A percentile compares a stretch with the other conserved stretches of the same genome.
Conservation (phyloP, 2,329 filamentous ascomycete species). For the Camillea tinctor region DNA sequence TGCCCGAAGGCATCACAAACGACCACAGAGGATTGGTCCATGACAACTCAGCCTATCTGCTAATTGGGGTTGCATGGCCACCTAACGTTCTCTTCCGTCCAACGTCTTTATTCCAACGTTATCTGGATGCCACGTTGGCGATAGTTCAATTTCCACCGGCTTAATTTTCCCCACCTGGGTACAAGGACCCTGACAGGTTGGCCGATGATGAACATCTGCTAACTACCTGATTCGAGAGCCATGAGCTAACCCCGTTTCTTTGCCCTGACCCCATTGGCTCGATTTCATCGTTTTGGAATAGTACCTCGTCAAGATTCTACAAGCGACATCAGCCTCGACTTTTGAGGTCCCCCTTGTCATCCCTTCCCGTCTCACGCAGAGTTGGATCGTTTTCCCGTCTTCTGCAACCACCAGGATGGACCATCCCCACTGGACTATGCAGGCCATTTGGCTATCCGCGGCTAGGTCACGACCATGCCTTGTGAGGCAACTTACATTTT, state of each 20-base stretch:
- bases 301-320: conserved; percentile 18
- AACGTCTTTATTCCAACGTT: conserved; percentile 29
- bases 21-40: conserved; percentile 26
- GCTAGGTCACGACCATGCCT: conserved; percentile 28
- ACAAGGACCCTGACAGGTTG: conserved; percentile 27
- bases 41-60: conserved; percentile 32
- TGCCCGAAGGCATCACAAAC: conserved; percentile 29
- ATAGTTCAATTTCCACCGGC: conserved; percentile 29
- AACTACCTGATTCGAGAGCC: conserved; percentile 26
- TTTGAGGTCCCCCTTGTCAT: conserved; percentile 21
- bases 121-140: conserved; percentile 36
- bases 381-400: conserved; percentile 32
- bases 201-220: conserved; percentile 26
- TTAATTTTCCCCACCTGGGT: conserved; percentile 31
- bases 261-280: conserved; percentile 24
- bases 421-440: conserved; percentile 30
- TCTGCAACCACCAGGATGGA: conserved; percentile 29
- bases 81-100: conserved; percentile 28
- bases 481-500: conserved; percentile 26
- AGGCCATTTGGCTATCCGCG: conserved; percentile 33
- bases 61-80: conserved; percentile 36
- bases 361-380: conserved; percentile 27
- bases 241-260: conserved; percentile 14
- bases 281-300: conserved; percentile 16
- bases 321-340: conserved; percentile 30